Conservation (phyloP, 202 grass and related monocot genomes). For the Cymbopogon flexuosus region DNA sequence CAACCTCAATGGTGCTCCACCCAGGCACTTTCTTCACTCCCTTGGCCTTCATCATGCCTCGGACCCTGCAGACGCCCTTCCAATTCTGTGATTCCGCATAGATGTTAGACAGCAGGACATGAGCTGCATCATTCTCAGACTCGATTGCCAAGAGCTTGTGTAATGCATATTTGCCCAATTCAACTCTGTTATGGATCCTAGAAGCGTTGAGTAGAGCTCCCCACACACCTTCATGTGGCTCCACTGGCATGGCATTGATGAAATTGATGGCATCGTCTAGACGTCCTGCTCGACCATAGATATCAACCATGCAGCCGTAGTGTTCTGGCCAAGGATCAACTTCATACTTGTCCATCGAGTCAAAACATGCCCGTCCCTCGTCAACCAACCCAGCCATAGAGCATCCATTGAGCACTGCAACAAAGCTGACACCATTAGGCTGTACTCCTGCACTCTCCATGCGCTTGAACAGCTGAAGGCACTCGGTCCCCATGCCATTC, state of each 20-base stretch:
- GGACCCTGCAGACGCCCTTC: constrained; percentile 42
- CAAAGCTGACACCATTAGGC: constrained; percentile 66
- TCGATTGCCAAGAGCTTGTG: constrained; percentile 33
- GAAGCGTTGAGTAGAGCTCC: constrained; percentile 68
- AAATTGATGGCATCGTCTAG: constrained; percentile 49
- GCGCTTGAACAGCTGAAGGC: constrained; percentile 58
- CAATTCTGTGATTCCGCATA: constrained; percentile 51
- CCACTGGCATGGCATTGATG: constrained; percentile 53
- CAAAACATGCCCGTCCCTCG: constrained; percentile 45
- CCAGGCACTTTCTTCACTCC: constrained; percentile 60
- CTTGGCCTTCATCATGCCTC: constrained; percentile 53
- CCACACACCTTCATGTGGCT: constrained; percentile 67
- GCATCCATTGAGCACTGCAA: constrained; percentile 62
- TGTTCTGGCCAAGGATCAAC: constrained; percentile 56
- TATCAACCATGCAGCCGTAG: constrained; percentile 57
- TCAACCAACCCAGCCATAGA: constrained; percentile 58
- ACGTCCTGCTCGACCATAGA: constrained; percentile 53
- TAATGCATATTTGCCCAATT: constrained; percentile 56
- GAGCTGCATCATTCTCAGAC: constrained; percentile 45
- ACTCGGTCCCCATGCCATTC: constrained; percentile 55
- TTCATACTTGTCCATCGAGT: constrained; percentile 44
- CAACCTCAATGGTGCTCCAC: constrained; percentile 50
- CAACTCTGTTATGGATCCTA: constrained; percentile 53
- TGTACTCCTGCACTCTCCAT: constrained; percentile 45
- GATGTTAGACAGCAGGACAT: constrained; percentile 63